A percentile compares a stretch with the other conserved stretches of the same genome.
Evolutionary conservation across 2,329 filamentous ascomycete genomes (phyloP).

Genomic region (Cladophialophora immunda): DNA sequence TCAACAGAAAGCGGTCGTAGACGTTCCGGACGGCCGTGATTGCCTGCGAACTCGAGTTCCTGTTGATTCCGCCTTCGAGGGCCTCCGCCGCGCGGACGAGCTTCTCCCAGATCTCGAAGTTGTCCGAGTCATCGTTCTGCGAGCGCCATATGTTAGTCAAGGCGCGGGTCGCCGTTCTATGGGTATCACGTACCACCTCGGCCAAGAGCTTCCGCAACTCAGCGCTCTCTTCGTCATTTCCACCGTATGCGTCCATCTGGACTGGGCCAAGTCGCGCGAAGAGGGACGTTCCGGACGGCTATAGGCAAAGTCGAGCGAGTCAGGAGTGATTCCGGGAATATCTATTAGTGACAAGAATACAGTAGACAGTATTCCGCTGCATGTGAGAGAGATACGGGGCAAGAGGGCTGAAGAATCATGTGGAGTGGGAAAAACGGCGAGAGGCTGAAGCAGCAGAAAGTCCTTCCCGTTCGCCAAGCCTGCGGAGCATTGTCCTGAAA

Average conservation of each 20-base stretch:
- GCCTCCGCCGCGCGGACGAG: constrained; percentile 82
- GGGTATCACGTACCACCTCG: constrained; percentile 73
- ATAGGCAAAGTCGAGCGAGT: not conserved
- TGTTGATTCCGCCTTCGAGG: constrained; percentile 91
- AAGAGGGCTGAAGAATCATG: not conserved
- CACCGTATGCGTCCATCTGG: constrained; percentile 67
- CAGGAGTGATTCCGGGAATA: not conserved
- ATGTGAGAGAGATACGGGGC: not conserved
- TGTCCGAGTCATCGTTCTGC: constrained; percentile 77
- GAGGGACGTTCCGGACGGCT: not conserved
- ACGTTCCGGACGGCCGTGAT: constrained; percentile 85
- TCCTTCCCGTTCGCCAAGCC: constrained; percentile 15
- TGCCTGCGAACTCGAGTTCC: constrained; percentile 94
- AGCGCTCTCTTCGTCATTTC: constrained; percentile 80
- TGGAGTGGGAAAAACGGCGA: constrained; percentile 11
- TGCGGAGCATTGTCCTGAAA: constrained; percentile 4
- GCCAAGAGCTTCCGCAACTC: constrained; percentile 81
- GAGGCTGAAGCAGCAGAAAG: constrained; percentile 20
- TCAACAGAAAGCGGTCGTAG: constrained; percentile 91
- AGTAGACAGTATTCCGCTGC: not conserved
- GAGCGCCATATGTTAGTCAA: not conserved
- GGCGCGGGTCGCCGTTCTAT: not conserved
- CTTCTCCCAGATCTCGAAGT: constrained; percentile 95
- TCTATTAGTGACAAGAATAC: not conserved
- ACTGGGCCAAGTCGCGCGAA: constrained; percentile 31